A percentile compares a stretch with the other conserved stretches of the same genome.
Conservation (phyloP, 805 yeast species). For the Saccharomycopsis sp. region DNA sequence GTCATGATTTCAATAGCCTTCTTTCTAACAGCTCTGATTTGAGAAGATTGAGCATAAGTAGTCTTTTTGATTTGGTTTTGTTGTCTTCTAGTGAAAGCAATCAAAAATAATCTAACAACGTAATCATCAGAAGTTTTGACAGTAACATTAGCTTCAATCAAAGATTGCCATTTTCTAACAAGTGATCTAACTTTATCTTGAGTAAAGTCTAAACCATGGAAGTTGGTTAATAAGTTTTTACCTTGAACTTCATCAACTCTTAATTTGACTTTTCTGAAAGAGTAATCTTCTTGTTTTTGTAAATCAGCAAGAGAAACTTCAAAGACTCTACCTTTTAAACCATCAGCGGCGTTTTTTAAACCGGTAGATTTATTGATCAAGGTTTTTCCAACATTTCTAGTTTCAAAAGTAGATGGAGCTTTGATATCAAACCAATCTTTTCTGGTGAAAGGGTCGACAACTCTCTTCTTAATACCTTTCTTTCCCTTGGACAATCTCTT, state of each 20-base stretch:
- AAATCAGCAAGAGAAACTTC: constrained; percentile 95
- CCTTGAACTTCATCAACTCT: constrained; percentile 99
- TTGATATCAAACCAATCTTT: constrained; percentile 98
- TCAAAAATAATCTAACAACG: constrained; percentile 91
- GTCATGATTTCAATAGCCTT: constrained; percentile 93
- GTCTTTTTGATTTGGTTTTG: constrained; percentile 96
- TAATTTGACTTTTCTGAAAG: constrained; percentile 93
- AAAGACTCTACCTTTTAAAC: constrained; percentile 94
- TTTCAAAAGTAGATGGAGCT: constrained; percentile 98
- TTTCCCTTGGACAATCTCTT: constrained; percentile 78
- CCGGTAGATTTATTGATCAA: constrained; percentile 97
- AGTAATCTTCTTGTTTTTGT: constrained; percentile 98
- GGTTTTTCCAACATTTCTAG: constrained; percentile 98
- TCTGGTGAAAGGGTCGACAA: constrained; percentile 98
- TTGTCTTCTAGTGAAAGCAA: constrained; percentile 98
- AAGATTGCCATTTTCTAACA: constrained; percentile 98
- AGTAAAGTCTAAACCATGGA: constrained; percentile 98
- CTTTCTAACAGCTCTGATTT: constrained; percentile 95
- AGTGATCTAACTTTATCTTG: constrained; percentile 95
- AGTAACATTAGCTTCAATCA: constrained; percentile 96
- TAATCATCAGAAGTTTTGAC: constrained; percentile 97
- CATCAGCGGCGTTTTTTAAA: constrained; percentile 95
- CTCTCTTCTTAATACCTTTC: constrained; percentile 99
- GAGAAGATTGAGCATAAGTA: constrained; percentile 95
- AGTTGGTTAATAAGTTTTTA: constrained; percentile 96